Evolutionary conservation across 179 eudicot species (phyloP).

Genomic region (Heliamphora pulchella): DNA sequence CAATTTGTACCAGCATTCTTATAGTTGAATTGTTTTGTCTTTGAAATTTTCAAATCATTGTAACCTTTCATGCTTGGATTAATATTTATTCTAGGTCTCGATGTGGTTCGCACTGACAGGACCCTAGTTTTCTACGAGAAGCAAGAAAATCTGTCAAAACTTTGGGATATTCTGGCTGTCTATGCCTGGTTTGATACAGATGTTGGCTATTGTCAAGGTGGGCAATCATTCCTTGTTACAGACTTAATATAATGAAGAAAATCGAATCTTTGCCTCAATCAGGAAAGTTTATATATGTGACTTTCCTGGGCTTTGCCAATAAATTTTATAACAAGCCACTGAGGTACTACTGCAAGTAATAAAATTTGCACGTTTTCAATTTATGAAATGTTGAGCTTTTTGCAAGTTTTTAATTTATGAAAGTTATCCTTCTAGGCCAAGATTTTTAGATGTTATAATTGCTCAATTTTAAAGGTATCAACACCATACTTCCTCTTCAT

Average conservation of each 20-base stretch:
- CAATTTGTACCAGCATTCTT: not conserved
- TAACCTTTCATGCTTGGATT: conserved; percentile 18
- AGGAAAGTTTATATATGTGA: not conserved
- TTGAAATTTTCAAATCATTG: conserved; percentile 8
- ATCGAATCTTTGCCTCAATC: not conserved
- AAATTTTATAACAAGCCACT: not conserved
- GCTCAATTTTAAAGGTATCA: not conserved
- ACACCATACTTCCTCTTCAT: not conserved
- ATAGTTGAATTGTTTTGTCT: not conserved
- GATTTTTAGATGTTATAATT: not conserved
- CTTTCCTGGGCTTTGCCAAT: not conserved
- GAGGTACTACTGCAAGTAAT: not conserved
- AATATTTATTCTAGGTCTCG: conserved; percentile 62
- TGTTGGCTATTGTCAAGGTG: conserved; percentile 97
- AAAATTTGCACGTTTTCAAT: not conserved
- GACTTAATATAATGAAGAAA: not conserved
- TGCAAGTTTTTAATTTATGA: not conserved
- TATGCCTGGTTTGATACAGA: conserved; percentile 91
- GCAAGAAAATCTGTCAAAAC: conserved; percentile 77
- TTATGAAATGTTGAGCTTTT: not conserved
- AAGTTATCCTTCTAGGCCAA: not conserved
- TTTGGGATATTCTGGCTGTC: conserved; percentile 89
- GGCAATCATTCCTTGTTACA: conserved; percentile 22
- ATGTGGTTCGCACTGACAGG: conserved; percentile 91
- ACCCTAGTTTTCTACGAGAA: conserved; percentile 81